phyloP scores from a whole-genome alignment of 495 filamentous ascomycete genomes.

The Amorphotheca resinae region DNA sequence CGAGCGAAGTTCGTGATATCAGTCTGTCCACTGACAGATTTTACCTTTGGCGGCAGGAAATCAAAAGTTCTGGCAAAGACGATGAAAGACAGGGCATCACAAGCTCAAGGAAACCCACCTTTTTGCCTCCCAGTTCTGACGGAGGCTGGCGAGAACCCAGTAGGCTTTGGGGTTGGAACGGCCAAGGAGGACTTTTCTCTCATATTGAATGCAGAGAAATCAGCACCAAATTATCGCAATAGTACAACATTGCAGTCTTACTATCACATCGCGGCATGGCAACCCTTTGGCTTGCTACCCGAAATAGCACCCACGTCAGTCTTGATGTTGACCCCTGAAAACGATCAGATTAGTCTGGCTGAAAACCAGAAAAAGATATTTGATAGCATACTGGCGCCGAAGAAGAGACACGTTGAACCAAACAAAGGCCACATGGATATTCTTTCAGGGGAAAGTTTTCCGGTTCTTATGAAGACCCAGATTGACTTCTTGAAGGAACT shows the following conservation, averaged over 20 bases:
- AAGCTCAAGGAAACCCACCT: slow-evolving; percentile 1
- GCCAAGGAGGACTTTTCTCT: neutral
- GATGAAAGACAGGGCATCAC: slow-evolving; percentile 2
- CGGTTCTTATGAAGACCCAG: slow-evolving; percentile 4
- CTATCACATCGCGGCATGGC: slow-evolving; percentile 19
- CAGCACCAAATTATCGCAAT: neutral
- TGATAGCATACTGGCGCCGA: slow-evolving; percentile 7
- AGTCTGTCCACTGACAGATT: slow-evolving; percentile 16
- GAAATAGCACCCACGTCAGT: neutral
- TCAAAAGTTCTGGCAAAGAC: neutral
- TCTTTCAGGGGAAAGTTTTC: slow-evolving; percentile 13
- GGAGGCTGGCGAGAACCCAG: neutral
- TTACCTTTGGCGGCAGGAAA: neutral
- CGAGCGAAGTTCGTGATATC: slow-evolving; percentile 18
- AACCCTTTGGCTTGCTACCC: slow-evolving; percentile 2
- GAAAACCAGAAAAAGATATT: slow-evolving; percentile 13
- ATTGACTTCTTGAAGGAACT: neutral
- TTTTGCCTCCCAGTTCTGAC: neutral
- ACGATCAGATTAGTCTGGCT: slow-evolving; percentile 17
- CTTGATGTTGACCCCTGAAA: slow-evolving; percentile 11
- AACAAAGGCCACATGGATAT: slow-evolving; percentile 21
- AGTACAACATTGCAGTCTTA: slow-evolving; percentile 13
- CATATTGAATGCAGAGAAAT: neutral
- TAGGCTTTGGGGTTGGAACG: neutral
- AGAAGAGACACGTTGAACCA: slow-evolving; percentile 9